Evolutionary conservation across 2,329 filamentous ascomycete genomes (phyloP).

Genomic region (Pezicula carpinea): DNA sequence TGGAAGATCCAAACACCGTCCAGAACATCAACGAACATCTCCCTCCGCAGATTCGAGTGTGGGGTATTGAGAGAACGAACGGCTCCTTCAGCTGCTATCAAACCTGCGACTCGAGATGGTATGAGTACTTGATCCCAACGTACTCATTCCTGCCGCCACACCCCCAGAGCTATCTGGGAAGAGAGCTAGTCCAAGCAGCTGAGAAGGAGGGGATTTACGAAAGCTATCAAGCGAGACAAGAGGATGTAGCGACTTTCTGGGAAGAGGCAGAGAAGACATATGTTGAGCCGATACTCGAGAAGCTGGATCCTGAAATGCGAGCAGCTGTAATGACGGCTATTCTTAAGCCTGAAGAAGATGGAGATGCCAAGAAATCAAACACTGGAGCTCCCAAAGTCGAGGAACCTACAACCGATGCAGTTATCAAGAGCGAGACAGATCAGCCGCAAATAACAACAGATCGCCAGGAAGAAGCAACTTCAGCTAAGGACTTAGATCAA

Average conservation of each 20-base stretch:
- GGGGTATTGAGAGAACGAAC: slow-evolving; percentile 87
- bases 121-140: slow-evolving; percentile 94
- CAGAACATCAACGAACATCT: slow-evolving; percentile 86
- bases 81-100: slow-evolving; percentile 94
- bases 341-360: slow-evolving; percentile 34
- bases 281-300: slow-evolving; percentile 65
- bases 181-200: slow-evolving; percentile 73
- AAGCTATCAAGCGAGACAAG: slow-evolving; percentile 62
- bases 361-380: slow-evolving; percentile 15
- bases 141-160: slow-evolving; percentile 92
- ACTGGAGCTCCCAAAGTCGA: slow-evolving; percentile 11
- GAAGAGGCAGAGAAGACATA: slow-evolving; percentile 72
- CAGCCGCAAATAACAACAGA: neutral
- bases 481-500: neutral
- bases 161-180: slow-evolving; percentile 78
- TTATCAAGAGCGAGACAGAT: slow-evolving; percentile 17
- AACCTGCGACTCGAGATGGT: slow-evolving; percentile 90
- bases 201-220: slow-evolving; percentile 69
- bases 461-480: neutral
- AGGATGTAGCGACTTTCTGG: slow-evolving; percentile 81
- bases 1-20: slow-evolving; percentile 84
- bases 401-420: slow-evolving; percentile 9
- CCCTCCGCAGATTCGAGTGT: slow-evolving; percentile 85
- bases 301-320: slow-evolving; percentile 58
- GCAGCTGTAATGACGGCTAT: slow-evolving; percentile 59